Conservation (phyloP, 2,329 filamentous ascomycete genomes). For the Tolypocladium inflatum region DNA sequence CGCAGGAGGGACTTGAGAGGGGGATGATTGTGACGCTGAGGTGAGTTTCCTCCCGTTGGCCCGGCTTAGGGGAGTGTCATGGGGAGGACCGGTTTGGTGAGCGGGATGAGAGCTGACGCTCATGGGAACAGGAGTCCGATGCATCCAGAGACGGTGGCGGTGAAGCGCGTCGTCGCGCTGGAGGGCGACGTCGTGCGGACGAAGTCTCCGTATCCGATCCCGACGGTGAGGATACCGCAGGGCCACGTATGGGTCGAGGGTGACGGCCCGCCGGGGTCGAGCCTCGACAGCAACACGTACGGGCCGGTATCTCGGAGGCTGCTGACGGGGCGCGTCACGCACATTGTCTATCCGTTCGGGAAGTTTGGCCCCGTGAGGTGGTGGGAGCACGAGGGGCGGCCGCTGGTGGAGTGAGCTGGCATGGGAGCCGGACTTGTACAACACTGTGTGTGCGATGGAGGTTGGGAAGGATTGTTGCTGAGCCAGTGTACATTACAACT, state of each 20-base stretch:
- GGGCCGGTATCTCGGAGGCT: slow-evolving; percentile 71
- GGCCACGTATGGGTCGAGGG: slow-evolving; percentile 96
- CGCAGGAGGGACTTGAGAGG: slow-evolving; percentile 47
- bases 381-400: slow-evolving; percentile 37
- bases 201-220: slow-evolving; percentile 46
- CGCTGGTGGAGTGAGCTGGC: background rate
- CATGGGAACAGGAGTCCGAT: slow-evolving; percentile 51
- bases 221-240: slow-evolving; percentile 56
- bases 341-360: slow-evolving; percentile 59
- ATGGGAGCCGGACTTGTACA: background rate
- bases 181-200: slow-evolving; percentile 70
- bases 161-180: slow-evolving; percentile 78
- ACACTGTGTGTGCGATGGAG: background rate
- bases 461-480: background rate
- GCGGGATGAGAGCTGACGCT: background rate
- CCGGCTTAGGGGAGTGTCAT: background rate
- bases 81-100: background rate
- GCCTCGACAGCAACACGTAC: slow-evolving; percentile 80
- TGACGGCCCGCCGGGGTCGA: slow-evolving; percentile 63
- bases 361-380: slow-evolving; percentile 49
- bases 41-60: slow-evolving; percentile 26
- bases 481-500: background rate
- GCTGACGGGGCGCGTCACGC: slow-evolving; percentile 64
- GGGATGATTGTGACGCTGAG: slow-evolving; percentile 69
- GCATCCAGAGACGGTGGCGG: slow-evolving; percentile 56